A percentile compares a stretch with the other conserved stretches of the same genome.
Evolutionary conservation across 2,329 filamentous ascomycete species (phyloP).

Genomic region (Tetracladium maxilliforme): DNA sequence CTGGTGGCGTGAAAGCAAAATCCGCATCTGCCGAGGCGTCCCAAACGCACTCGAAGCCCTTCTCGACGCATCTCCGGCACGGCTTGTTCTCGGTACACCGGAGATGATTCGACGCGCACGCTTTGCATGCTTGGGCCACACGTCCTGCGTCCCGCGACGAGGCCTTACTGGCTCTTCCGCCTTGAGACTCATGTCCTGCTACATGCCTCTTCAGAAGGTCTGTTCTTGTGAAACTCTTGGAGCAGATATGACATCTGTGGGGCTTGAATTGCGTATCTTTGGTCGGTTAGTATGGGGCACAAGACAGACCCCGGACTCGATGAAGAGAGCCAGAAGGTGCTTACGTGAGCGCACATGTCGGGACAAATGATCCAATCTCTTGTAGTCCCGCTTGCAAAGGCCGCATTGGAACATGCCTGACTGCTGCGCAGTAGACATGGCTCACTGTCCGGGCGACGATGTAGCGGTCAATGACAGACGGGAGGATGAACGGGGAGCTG

Average conservation of each 20-base stretch:
- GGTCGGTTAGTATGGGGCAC: no score
- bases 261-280: slow-evolving; percentile 3
- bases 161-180: no score
- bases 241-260: slow-evolving; percentile 2
- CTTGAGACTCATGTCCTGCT: no score
- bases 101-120: slow-evolving; percentile 6
- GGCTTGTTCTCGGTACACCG: slow-evolving; percentile 10
- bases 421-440: slow-evolving; percentile 1
- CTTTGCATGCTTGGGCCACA: slow-evolving; percentile 6
- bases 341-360: slow-evolving; percentile 3
- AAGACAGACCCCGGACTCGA: no score
- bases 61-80: slow-evolving; percentile 6
- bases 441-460: no score
- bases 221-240: slow-evolving; percentile 2
- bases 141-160: no score
- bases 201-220: slow-evolving; percentile 2
- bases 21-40: no score
- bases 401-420: slow-evolving; percentile 2
- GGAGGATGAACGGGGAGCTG: no score
- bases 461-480: no score
- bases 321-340: no score
- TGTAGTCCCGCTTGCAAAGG: slow-evolving; percentile 3
- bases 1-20: no score
- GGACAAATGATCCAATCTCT: slow-evolving; percentile 3
- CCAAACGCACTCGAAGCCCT: slow-evolving; percentile 6